Evolutionary conservation across 2,329 filamentous ascomycete genomes (phyloP).

Genomic region (Aspergillus fischeri): DNA sequence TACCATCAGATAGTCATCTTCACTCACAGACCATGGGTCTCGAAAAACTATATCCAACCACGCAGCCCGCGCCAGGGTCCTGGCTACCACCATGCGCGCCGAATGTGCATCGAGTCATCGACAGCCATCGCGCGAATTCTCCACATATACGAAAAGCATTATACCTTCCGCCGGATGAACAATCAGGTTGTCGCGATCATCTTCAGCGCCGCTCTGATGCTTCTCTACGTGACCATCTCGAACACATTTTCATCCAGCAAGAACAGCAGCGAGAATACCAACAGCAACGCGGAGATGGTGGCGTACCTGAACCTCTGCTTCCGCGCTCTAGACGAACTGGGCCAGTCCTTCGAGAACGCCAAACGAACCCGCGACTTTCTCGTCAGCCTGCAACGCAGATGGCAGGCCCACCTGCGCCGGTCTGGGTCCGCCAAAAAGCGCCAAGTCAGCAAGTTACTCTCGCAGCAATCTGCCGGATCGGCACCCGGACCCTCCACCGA

Average conservation of each 20-base stretch:
- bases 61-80: slow-evolving; percentile 39
- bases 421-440: slow-evolving; percentile 26
- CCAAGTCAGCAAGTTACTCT: slow-evolving; percentile 22
- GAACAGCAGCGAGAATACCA: slow-evolving; percentile 17
- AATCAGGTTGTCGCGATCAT: slow-evolving; percentile 43
- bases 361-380: slow-evolving; percentile 39
- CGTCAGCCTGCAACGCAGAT: slow-evolving; percentile 35
- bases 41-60: slow-evolving; percentile 41
- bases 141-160: slow-evolving; percentile 39
- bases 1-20: slow-evolving; percentile 44
- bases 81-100: slow-evolving; percentile 41
- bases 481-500: not conserved
- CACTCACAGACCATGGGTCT: slow-evolving; percentile 43
- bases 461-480: slow-evolving; percentile 7
- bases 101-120: slow-evolving; percentile 42
- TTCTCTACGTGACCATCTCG: slow-evolving; percentile 36
- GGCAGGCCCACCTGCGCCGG: slow-evolving; percentile 35
- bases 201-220: slow-evolving; percentile 41
- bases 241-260: slow-evolving; percentile 23
- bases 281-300: slow-evolving; percentile 29
- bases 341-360: slow-evolving; percentile 39
- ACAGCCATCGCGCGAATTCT: slow-evolving; percentile 39
- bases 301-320: slow-evolving; percentile 40
- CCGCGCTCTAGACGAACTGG: slow-evolving; percentile 40
- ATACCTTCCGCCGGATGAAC: slow-evolving; percentile 43